These are phyloP conservation scores for Sambucus nigra DNA, from an alignment of 129 eudicot genomes.

Conservation along the genomic window DNA sequence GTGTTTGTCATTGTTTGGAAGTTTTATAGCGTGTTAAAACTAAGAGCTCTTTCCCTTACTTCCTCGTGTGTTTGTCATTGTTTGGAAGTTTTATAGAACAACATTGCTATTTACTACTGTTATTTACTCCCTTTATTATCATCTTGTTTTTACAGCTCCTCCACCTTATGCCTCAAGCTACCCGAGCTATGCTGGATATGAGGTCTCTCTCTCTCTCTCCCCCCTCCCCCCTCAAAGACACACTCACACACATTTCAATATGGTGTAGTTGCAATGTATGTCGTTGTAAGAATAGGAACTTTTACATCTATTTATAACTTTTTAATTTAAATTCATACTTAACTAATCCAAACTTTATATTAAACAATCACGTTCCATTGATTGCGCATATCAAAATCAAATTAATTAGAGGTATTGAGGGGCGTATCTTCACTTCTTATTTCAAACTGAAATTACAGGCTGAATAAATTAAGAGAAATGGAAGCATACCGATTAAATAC, in stretches of 20 bases:
- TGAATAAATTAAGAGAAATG: too few relatives aligned
- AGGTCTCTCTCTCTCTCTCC: constrained; percentile 23
- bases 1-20: neutral
- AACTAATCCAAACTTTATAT: too few relatives aligned
- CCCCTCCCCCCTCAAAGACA: neutral
- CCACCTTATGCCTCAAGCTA: constrained; percentile 20
- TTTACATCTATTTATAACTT: neutral
- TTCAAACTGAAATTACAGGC: too few relatives aligned
- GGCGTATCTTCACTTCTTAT: too few relatives aligned
- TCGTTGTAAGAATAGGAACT: neutral
- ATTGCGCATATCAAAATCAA: too few relatives aligned
- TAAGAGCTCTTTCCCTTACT: too few relatives aligned
- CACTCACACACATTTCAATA: neutral
- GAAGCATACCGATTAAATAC: too few relatives aligned
- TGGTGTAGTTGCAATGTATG: neutral
- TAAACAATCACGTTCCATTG: too few relatives aligned
- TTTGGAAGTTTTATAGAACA: neutral
- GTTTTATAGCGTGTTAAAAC: too few relatives aligned
- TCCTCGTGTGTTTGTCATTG: too few relatives aligned
- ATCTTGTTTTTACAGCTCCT: constrained; percentile 20
- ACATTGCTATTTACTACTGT: constrained; percentile 3
- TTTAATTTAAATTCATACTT: neutral
- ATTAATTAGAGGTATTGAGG: too few relatives aligned
- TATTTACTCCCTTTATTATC: neutral
- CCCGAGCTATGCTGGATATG: constrained; percentile 20